Evolutionary conservation across 345 rosid species (phyloP).

Genomic region (Ricinus communis): DNA sequence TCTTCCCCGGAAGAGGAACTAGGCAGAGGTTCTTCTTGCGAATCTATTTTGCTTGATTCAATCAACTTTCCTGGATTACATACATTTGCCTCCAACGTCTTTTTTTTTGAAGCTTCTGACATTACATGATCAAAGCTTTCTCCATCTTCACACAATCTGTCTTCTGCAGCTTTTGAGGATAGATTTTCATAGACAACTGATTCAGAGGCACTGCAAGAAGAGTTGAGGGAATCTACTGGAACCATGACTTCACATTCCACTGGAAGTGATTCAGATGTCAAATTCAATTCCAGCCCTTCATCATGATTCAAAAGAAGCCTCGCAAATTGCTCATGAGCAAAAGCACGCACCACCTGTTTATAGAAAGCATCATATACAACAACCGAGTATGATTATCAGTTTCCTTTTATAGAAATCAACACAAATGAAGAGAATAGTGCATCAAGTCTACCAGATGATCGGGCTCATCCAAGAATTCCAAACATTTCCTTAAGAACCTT

Average conservation of each 20-base stretch:
- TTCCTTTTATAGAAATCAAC: not conserved
- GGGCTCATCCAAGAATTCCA: conserved; percentile 79
- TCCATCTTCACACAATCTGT: conserved; percentile 31
- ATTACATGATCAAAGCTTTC: conserved; percentile 23
- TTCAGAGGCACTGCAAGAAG: conserved; percentile 36
- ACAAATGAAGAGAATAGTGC: not conserved
- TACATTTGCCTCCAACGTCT: conserved; percentile 42
- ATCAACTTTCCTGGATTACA: conserved; percentile 31
- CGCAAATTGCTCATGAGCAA: conserved; percentile 95
- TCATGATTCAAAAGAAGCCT: conserved; percentile 76
- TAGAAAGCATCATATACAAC: conserved; percentile 17
- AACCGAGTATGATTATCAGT: not conserved
- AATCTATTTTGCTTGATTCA: conserved; percentile 18
- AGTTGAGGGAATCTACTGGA: conserved; percentile 54
- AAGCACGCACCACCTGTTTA: conserved; percentile 84
- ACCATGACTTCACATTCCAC: conserved; percentile 55
- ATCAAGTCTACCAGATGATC: conserved; percentile 66
- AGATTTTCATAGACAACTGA: conserved; percentile 37
- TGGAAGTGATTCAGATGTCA: conserved; percentile 54
- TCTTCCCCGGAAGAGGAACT: conserved; percentile 33
- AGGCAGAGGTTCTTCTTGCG: conserved; percentile 25
- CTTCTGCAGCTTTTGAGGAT: conserved; percentile 32
- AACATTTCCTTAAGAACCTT: conserved; percentile 70
- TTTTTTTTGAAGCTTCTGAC: conserved; percentile 38
- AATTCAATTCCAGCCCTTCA: conserved; percentile 59